Base-by-base conservation (phyloP, 2,329 filamentous ascomycete species). In the Trichoderma simmonsii region DNA sequence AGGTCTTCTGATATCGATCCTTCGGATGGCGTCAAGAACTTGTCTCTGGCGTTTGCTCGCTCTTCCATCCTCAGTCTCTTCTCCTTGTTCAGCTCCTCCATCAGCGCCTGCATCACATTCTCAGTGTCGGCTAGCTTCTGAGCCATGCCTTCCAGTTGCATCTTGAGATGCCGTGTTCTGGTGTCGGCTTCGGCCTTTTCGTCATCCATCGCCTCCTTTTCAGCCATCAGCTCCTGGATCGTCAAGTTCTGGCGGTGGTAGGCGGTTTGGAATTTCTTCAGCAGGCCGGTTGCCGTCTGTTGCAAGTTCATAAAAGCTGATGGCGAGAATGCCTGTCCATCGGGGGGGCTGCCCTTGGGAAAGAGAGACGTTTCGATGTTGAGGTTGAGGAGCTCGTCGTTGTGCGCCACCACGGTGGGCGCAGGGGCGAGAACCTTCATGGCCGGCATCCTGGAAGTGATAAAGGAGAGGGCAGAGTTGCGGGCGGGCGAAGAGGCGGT, bases 251-350 rank as follows among this genome's bases (percentile, higher is more conserved):
- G 86, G 69, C 85, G 80, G 62, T 86, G 86, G 78, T 91, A 91
- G 34, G 89, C 89, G 12, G 79, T 80, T 75, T 91, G 90, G 74
- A 91, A 86, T 77, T 83, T 86, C 26, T 81, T 82, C 28, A 91
- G 78, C 5, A 91, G 80, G 4, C 87, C 86, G 5, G 83, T 81
- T 3, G 90, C 89, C 71, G 88, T 89, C 74, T 82, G 80, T 72
- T 88, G 87, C n/a, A 90, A 82, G 77, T 88, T 90, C 77, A 89
- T 89, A 80, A 86, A 91, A 11, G 86, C 86, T 0, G 86, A 83
- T 0, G 88, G 88, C 1, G 88, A 89, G 78, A 89, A 89, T 1
- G 85, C 77, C 54, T 89, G 86, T 48, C 82, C 79, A 14, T 85
- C 82, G 0, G 76, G 75, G 1, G 86, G 81, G 0, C 81, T 76